Percentiles rank a stretch among this genome's conserved stretches.
Conservation (phyloP, 2,329 filamentous ascomycete species). For the Epichloe aotearoae region DNA sequence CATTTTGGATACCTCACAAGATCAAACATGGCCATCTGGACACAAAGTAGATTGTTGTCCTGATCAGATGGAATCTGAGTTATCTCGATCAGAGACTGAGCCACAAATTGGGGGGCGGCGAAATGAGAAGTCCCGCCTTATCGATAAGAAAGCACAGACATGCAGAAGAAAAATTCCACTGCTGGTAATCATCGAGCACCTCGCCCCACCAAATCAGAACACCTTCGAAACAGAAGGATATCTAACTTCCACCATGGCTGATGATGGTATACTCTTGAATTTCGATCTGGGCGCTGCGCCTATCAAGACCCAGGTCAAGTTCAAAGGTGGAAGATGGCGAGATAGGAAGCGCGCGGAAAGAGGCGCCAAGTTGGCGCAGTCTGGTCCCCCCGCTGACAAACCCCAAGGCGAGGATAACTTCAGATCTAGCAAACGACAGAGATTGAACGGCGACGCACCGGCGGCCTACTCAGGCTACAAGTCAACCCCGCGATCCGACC, state of each 20-base stretch:
- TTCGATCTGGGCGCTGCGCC: conserved; percentile 65
- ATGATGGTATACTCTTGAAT: conserved; percentile 91
- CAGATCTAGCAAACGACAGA: conserved; percentile 33
- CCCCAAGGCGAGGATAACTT: conserved; percentile 16
- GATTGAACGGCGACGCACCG: conserved; percentile 18
- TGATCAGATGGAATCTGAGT: too few relatives aligned
- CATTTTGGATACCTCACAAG: background rate
- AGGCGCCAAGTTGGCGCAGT: conserved; percentile 17
- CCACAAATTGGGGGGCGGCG: too few relatives aligned
- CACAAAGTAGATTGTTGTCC: too few relatives aligned
- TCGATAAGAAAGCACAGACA: background rate
- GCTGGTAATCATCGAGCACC: background rate
- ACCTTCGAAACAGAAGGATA: background rate
- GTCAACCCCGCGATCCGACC: background rate
- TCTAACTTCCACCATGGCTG: conserved; percentile 50
- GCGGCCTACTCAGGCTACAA: conserved; percentile 2
- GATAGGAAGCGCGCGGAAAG: conserved; percentile 60
- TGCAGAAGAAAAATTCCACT: background rate
- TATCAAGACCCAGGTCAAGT: conserved; percentile 47
- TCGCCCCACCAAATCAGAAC: conserved; percentile 4
- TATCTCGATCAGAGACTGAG: too few relatives aligned
- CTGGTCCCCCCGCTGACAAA: conserved; percentile 10
- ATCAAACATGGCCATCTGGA: background rate
- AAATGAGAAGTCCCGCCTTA: background rate
- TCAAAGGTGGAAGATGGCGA: conserved; percentile 89